Evolutionary conservation across 2,329 filamentous ascomycete genomes (phyloP).

Genomic region (Colletotrichum magnum): DNA sequence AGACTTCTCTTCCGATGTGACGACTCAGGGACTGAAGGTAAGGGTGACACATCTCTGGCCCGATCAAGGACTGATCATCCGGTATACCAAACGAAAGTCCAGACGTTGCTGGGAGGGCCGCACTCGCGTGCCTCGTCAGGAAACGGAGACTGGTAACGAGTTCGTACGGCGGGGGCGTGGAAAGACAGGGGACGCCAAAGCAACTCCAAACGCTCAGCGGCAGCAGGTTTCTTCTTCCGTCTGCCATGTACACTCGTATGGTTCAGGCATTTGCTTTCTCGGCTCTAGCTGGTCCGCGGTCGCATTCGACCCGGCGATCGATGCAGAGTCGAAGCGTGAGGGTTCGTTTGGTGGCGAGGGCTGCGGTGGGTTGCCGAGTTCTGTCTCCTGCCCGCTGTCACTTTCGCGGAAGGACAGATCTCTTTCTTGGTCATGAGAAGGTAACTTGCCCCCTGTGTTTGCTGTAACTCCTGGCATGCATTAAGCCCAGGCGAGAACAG

Average conservation of each 20-base stretch:
- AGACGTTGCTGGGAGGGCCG: not conserved
- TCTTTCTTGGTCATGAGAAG: no score
- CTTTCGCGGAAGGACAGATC: no score
- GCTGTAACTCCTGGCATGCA: no score
- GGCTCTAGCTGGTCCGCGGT: not conserved
- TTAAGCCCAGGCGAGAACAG: no score
- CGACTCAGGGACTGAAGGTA: not conserved
- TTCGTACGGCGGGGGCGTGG: no score
- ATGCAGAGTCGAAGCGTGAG: not conserved
- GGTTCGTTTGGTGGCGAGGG: not conserved
- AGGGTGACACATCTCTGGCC: not conserved
- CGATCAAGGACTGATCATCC: not conserved
- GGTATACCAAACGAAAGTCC: not conserved
- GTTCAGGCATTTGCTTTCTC: not conserved
- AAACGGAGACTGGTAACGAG: not conserved
- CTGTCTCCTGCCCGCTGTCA: no score
- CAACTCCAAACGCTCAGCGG: slow-evolving; percentile 17
- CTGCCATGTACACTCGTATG: not conserved
- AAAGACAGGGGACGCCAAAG: slow-evolving; percentile 20
- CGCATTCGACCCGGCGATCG: not conserved
- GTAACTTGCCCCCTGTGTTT: no score
- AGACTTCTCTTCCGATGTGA: no score
- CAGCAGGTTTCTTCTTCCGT: not conserved
- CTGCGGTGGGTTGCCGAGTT: not conserved
- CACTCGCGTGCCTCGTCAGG: slow-evolving; percentile 15